Conservation (phyloP, 163 green algal species). For the Chlorella variabilis region DNA sequence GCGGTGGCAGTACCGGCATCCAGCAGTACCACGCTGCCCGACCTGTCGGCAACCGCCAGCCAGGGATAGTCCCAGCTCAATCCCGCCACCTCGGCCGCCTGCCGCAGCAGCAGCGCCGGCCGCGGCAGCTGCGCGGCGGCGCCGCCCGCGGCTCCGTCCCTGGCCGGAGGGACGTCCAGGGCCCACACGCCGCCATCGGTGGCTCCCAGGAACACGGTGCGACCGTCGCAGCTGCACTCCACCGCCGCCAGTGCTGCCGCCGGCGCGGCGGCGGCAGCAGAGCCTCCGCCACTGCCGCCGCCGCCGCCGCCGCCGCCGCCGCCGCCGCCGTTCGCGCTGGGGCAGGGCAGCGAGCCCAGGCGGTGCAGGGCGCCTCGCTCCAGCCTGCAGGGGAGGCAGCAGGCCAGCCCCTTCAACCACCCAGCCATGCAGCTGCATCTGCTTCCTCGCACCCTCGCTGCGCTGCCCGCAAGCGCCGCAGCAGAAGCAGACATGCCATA, state of each 20-base stretch:
- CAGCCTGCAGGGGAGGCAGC: too few relatives aligned
- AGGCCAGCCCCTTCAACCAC: too few relatives aligned
- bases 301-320: neutral
- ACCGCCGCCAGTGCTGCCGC: neutral
- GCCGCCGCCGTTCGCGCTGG: neutral
- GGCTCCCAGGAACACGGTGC: neutral
- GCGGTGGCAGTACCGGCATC: neutral
- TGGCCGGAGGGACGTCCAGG: neutral
- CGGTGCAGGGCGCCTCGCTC: neutral
- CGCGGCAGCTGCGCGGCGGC: neutral
- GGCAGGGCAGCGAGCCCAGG: neutral
- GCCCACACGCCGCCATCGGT: constrained; percentile 7
- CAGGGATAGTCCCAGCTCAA: constrained; percentile 22
- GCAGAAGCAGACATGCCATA: too few relatives aligned
- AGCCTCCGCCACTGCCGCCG: neutral
- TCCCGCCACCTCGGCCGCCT: neutral
- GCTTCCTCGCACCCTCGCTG: too few relatives aligned
- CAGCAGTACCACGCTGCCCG: neutral
- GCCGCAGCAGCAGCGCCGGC: constrained; percentile 3
- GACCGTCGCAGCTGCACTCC: neutral
- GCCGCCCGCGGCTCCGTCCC: too few relatives aligned
- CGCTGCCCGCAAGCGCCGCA: too few relatives aligned
- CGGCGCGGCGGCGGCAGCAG: neutral
- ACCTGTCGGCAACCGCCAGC: constrained; percentile 6
- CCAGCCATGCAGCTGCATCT: too few relatives aligned